These are phyloP conservation scores for Aspergillus brasiliensis DNA, from an alignment of 2,329 filamentous ascomycete genomes.

Conservation along the genomic window DNA sequence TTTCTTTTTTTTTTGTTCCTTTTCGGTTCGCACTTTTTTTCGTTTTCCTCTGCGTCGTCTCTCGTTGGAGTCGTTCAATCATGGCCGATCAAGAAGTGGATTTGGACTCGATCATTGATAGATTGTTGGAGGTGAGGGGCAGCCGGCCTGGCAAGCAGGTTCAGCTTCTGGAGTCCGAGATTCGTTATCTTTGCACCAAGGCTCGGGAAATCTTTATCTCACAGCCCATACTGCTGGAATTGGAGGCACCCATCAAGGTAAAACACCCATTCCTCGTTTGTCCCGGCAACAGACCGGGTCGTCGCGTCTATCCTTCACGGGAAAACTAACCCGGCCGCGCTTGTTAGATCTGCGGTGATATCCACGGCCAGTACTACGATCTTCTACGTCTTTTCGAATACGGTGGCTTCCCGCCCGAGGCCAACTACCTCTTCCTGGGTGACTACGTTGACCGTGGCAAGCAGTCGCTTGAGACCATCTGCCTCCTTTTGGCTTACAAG, in stretches of 20 bases:
- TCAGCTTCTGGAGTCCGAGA: constrained; percentile 93
- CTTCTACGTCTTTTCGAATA: constrained; percentile 96
- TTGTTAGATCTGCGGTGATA: constrained; percentile 94
- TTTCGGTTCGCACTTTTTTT: constrained; percentile 16
- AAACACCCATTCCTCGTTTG: not conserved
- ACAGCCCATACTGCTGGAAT: constrained; percentile 94
- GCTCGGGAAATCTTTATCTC: constrained; percentile 99
- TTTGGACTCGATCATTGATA: constrained; percentile 98
- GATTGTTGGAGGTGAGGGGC: constrained; percentile 94
- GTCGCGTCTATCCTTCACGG: not conserved
- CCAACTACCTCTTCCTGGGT: constrained; percentile 98
- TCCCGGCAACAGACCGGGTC: not conserved
- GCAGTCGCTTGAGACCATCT: constrained; percentile 98
- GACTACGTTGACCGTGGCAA: constrained; percentile 99
- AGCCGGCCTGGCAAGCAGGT: constrained; percentile 98
- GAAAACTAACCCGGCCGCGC: constrained; percentile 18
- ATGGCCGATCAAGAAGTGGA: constrained; percentile 89
- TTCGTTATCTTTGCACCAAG: constrained; percentile 96
- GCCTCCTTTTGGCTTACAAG: constrained; percentile 95
- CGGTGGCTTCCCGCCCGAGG: constrained; percentile 95
- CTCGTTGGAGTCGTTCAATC: constrained; percentile 45
- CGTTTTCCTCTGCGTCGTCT: constrained; percentile 28
- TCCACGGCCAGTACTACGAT: constrained; percentile 99
- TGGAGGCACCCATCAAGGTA: constrained; percentile 99
- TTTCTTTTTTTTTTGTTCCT: constrained; percentile 18